Evolutionary conservation across 345 rosid species (phyloP).

Genomic region (Brassica incana): DNA sequence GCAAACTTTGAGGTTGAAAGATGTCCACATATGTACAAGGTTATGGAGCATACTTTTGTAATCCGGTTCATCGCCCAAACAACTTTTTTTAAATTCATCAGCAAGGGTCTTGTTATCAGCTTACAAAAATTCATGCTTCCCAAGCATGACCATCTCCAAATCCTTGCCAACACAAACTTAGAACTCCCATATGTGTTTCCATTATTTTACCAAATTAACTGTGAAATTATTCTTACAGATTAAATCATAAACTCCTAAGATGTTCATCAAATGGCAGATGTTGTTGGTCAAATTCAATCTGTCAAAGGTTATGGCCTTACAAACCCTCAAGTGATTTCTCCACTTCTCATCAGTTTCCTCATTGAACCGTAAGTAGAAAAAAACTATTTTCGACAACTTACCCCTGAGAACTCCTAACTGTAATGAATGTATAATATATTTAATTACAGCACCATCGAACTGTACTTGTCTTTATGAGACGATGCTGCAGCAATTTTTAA

Average conservation of each 20-base stretch:
- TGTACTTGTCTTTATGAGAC: not conserved
- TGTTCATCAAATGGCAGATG: not conserved
- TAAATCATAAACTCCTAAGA: no score
- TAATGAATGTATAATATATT: no score
- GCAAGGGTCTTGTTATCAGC: not conserved
- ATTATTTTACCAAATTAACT: no score
- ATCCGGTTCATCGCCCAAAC: not conserved
- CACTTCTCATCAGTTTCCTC: not conserved
- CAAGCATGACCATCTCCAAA: not conserved
- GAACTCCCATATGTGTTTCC: not conserved
- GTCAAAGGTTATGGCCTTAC: not conserved
- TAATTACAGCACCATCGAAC: not conserved
- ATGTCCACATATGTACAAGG: not conserved
- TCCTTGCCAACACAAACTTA: not conserved
- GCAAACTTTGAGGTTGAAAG: not conserved
- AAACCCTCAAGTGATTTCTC: not conserved
- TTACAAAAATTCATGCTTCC: not conserved
- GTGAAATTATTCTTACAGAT: no score
- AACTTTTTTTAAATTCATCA: no score
- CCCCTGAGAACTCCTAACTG: not conserved
- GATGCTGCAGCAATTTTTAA: not conserved
- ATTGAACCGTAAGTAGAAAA: not conserved
- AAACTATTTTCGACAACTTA: no score
- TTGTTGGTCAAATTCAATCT: not conserved
- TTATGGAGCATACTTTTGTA: not conserved